These are phyloP conservation scores for Thymus mandschuricus DNA, from an alignment of 257 asterid species.

Conservation along the genomic window DNA sequence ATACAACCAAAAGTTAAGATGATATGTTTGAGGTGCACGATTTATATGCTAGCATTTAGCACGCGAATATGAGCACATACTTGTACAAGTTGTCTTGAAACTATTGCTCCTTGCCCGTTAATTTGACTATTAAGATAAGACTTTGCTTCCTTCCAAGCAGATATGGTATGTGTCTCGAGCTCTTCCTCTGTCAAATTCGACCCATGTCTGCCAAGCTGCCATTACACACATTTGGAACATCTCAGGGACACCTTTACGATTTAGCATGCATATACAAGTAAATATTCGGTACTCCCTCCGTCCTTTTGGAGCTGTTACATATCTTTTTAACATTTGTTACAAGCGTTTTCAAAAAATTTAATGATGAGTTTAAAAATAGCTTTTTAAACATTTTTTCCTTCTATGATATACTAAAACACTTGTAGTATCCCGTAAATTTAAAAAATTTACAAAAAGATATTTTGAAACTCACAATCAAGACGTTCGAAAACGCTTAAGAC, in stretches of 20 bases:
- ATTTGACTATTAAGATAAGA: conserved; percentile 54
- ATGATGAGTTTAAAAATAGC: too few species aligned
- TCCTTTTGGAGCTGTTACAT: too few species aligned
- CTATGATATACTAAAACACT: too few species aligned
- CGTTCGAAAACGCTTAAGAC: too few species aligned
- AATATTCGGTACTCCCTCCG: neutral
- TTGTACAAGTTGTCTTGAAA: conserved; percentile 66
- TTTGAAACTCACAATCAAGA: too few species aligned
- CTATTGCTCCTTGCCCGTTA: conserved; percentile 48
- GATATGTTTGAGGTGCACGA: conserved; percentile 2
- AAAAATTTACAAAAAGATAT: too few species aligned
- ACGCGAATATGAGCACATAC: conserved; percentile 48
- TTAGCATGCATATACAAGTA: conserved; percentile 16
- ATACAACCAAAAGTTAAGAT: neutral
- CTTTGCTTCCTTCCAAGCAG: conserved; percentile 83
- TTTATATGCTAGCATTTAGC: conserved; percentile 24
- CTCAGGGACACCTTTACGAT: conserved; percentile 15
- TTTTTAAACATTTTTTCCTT: too few species aligned
- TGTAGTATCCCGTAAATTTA: too few species aligned
- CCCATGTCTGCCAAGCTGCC: conserved; percentile 76
- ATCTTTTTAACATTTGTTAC: too few species aligned
- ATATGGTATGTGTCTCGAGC: conserved; percentile 75
- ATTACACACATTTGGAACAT: conserved; percentile 24
- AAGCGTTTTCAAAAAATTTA: too few species aligned
- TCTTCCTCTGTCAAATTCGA: conserved; percentile 81